Evolutionary conservation across 139 green algal genomes (phyloP), one percentile per base, ranked within the genome.

Genomic region (Chlorella sp.): DNA sequence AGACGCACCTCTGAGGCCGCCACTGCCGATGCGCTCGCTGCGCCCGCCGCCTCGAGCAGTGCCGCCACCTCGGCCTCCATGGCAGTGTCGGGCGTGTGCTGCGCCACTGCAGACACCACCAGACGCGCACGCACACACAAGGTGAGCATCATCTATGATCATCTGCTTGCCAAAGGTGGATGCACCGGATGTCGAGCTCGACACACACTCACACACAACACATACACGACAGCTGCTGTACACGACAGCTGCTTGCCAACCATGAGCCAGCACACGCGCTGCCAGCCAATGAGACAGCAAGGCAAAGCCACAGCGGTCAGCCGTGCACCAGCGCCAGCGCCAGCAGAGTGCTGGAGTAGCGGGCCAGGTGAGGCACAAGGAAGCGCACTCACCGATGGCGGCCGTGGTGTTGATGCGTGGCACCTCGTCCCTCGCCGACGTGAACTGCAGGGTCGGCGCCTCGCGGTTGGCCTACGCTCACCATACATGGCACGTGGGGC

Each of bases 41-140:
- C 86, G 5, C 87, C 89, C 3, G 87, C 88, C 6, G 80, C 81
- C 36, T 86, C 68, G 69, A 97, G 83, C 82, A 97, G 80, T 42
- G 86, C 88, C 34, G 89, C 92, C 70, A 97, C 87, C 81, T 97
- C 88, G 2, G 80, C 85, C 83, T 98, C 91, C 79, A 96, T 87
- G 61, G 84, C 88, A 0, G 51, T 88, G 27, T 87, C 78, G 17
- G 84, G 78, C 20, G 14, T 74, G 62, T 93, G 86, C 78, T 91
- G 86, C 4, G 82, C 82, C 49, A 96, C 75, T 70, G 64, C 32
- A 64, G 42, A 10, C 42, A 55, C 10, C 42, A 55, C 10, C 17
- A 55, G 10, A 55, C 10, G 42, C 10, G 42, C 42, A 55, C 17
- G 17, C 42, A 55, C 17, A 55, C 10, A 55, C 17, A 55, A 55